Conservation (phyloP, 2,329 filamentous ascomycete genomes). For the Penicillium griseofulvum region DNA sequence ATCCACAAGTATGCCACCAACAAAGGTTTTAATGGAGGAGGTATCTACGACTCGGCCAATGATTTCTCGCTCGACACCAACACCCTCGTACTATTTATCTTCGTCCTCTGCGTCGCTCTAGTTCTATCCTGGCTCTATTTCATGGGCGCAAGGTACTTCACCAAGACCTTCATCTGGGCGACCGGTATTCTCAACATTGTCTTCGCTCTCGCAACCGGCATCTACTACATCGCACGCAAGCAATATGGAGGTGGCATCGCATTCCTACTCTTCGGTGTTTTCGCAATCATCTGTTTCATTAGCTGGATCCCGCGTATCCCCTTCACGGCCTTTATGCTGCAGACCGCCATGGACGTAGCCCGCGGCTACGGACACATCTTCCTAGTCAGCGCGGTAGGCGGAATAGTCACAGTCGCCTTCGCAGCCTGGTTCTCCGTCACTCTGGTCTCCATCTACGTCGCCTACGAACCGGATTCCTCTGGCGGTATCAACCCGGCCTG, state of each 20-base stretch:
- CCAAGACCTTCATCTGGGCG: slow-evolving; percentile 89
- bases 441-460: slow-evolving; percentile 79
- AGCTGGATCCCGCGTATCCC: slow-evolving; percentile 89
- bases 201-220: slow-evolving; percentile 78
- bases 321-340: slow-evolving; percentile 86
- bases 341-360: slow-evolving; percentile 79
- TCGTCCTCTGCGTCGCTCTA: slow-evolving; percentile 70
- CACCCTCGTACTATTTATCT: slow-evolving; percentile 80
- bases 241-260: slow-evolving; percentile 85
- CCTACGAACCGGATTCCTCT: slow-evolving; percentile 63
- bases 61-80: slow-evolving; percentile 73
- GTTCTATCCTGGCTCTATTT: slow-evolving; percentile 77
- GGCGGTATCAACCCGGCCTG: slow-evolving; percentile 55
- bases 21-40: slow-evolving; percentile 63
- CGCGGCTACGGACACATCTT: slow-evolving; percentile 84
- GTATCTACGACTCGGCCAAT: slow-evolving; percentile 69
- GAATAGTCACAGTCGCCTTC: slow-evolving; percentile 70
- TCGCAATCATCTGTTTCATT: slow-evolving; percentile 78
- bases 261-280: slow-evolving; percentile 77
- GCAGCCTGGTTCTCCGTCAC: slow-evolving; percentile 85
- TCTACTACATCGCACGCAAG: slow-evolving; percentile 75
- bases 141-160: slow-evolving; percentile 69
- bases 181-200: slow-evolving; percentile 85
- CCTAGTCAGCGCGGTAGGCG: slow-evolving; percentile 78
- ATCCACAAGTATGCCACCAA: slow-evolving; percentile 71